Evolutionary conservation across 2,329 filamentous ascomycete species (phyloP).

Genomic region (Aureobasidium sp.): DNA sequence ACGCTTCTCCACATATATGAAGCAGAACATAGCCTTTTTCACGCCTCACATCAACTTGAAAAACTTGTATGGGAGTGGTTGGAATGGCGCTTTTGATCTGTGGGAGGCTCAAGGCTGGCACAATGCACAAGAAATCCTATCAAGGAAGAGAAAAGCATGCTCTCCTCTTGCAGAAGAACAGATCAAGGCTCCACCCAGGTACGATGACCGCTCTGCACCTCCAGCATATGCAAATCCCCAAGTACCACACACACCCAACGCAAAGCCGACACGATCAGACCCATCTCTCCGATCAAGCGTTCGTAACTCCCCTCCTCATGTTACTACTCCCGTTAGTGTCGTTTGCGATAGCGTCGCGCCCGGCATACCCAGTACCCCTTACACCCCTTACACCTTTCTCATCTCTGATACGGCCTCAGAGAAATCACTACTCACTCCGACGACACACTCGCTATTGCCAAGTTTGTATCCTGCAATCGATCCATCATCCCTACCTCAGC

Average conservation of each 20-base stretch:
- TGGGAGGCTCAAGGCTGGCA: conserved; percentile 11
- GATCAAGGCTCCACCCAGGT: background rate
- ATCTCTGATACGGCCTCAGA: background rate
- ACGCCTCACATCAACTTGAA: background rate
- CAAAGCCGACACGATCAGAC: background rate
- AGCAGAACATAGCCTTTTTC: background rate
- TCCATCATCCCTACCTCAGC: background rate
- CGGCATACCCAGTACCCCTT: background rate
- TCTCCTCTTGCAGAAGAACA: background rate
- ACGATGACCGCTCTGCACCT: background rate
- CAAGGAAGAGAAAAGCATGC: conserved; percentile 2
- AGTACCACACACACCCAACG: background rate
- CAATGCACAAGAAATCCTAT: background rate
- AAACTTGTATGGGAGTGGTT: background rate
- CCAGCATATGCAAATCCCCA: background rate
- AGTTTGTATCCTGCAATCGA: background rate
- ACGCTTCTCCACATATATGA: background rate
- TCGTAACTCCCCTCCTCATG: background rate
- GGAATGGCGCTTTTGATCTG: conserved; percentile 2
- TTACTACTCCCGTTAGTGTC: background rate
- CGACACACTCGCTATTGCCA: background rate
- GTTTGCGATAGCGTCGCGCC: background rate
- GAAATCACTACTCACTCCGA: background rate
- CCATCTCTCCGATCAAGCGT: background rate
- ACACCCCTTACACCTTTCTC: background rate